Base-by-base conservation (phyloP, 345 rosid genomes). In the Cardamine occulta region DNA sequence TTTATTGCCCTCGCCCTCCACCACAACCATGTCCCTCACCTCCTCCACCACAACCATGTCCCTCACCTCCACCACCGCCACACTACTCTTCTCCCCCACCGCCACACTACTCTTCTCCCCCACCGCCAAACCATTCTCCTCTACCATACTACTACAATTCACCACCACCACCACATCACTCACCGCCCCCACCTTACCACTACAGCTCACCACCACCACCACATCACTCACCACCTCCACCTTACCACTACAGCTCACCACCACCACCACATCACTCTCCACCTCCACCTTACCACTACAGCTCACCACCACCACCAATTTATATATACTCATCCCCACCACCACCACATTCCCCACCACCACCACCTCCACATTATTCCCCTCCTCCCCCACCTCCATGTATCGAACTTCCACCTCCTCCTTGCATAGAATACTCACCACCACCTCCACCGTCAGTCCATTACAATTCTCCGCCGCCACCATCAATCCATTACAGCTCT, bases 361-460 rank as follows among this genome's bases (percentile, higher is more conserved):
- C 93, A 1, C 91, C 91, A 3, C 88, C 90, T 6, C 88, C 86
- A 6, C 61, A 59, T 12, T 62, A 63, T 39, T 63, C 61, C 12
- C 83, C 90, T 9, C 93, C 93, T 7, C 79, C 87, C 0, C 93
- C 89, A 6, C 82, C 79, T 8, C 85, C 88, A 18, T 87, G 88
- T 79, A 75, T 82, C 73, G 93, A 87, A 9, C 88, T 87, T 1
- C 91, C 91, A 13, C 87, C 89, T 8, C 63, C 34, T 17, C 52
- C 52, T 17, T 84, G 87, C 80, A 64, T 84, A 62, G 84, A 78
- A 63, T 81, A 83, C 61, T 64, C 86, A 31, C 87, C 85, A 2
- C 89, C 90, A 0, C 87, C 90, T 40, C 88, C 88, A 12, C 83
- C 79, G 7, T 75, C 84, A 10, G 57, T 69, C 4, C 70, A 49